Evolutionary conservation across 2,329 filamentous ascomycete genomes (phyloP), one percentile per base, ranked within the genome.

Genomic region (Aspergillus pseudotamarii): DNA sequence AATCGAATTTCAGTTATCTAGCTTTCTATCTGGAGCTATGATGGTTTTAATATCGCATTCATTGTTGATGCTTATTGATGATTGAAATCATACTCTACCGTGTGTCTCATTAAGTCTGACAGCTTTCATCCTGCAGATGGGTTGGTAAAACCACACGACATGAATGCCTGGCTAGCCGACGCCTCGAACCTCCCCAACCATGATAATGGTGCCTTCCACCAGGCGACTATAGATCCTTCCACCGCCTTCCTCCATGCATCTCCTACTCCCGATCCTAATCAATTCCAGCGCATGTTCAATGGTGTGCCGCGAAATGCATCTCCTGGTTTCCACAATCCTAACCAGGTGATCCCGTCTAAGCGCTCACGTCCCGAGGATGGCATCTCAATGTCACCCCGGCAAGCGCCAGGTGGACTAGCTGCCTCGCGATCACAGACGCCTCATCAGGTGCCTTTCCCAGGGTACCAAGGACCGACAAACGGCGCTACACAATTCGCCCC

Each of bases 351-450:
- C 69, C 94, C 94, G 63, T 94, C 94, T 26, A 99, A 98, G 81
- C 88, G 95, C 73, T 87, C 91, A 59, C 87, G 92, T 54, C 90
- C 91, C 58, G 93, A 96, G 79, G 94, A 97, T 78, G 94, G 89
- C 74, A 85, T 95, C 73, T 90, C 89, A 69, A 89, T 91, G 76
- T 96, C 93, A 36, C 93, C 94, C 59, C 86, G 89, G 73, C 91
- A 90, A 74, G 89, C 90, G 61, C 86, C 90, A 6, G 88, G 87
- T 68, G 91, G 91, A 80, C 80, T 93, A 34, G 91, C 92, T 56
- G 88, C 88, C 28, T 96, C 94, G 79, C 92, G 94, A 79, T 94
- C 94, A 71, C 94, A 97, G 76, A 98, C 94, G 34, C 94, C 94
- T 38, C 91, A 93, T 72, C 92, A 94, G 75, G 86, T 88, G 66